Conservation (phyloP, 2,329 filamentous ascomycete genomes). For the Macroventuria anomochaeta region DNA sequence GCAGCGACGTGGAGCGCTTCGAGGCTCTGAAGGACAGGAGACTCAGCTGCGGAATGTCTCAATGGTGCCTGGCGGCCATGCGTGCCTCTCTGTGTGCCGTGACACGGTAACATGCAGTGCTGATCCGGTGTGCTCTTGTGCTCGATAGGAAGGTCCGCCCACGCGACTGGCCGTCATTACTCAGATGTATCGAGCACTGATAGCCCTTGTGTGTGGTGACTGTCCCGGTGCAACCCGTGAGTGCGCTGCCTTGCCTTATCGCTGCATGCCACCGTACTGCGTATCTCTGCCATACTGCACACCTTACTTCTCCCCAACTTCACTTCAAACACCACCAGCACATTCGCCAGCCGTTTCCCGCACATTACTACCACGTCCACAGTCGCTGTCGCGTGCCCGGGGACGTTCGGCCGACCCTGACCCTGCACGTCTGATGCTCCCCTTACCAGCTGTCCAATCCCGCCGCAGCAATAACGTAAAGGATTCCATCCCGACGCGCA, state of each 20-base stretch:
- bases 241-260: slow-evolving; percentile 19
- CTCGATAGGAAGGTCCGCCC: slow-evolving; percentile 24
- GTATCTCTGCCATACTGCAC: background rate
- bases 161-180: slow-evolving; percentile 30
- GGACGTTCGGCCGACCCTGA: slow-evolving; percentile 30
- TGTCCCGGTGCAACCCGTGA: slow-evolving; percentile 10
- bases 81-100: slow-evolving; percentile 9
- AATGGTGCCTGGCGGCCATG: slow-evolving; percentile 21
- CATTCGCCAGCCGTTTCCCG: background rate
- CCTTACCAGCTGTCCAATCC: slow-evolving; percentile 41
- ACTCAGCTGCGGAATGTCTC: slow-evolving; percentile 3
- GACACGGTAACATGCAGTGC: slow-evolving; percentile 15
- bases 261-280: slow-evolving; percentile 9
- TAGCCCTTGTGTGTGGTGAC: slow-evolving; percentile 20
- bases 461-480: slow-evolving; percentile 48
- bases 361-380: slow-evolving; percentile 5
- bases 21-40: background rate
- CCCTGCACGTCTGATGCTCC: slow-evolving; percentile 41
- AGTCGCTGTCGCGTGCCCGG: slow-evolving; percentile 22
- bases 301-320: slow-evolving; percentile 2
- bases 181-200: slow-evolving; percentile 22
- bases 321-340: background rate
- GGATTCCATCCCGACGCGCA: slow-evolving; percentile 25
- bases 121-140: slow-evolving; percentile 21
- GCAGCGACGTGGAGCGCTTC: slow-evolving; percentile 6